Base-by-base conservation (phyloP, 2,329 filamentous ascomycete genomes). In the Eurotiales sp. region DNA sequence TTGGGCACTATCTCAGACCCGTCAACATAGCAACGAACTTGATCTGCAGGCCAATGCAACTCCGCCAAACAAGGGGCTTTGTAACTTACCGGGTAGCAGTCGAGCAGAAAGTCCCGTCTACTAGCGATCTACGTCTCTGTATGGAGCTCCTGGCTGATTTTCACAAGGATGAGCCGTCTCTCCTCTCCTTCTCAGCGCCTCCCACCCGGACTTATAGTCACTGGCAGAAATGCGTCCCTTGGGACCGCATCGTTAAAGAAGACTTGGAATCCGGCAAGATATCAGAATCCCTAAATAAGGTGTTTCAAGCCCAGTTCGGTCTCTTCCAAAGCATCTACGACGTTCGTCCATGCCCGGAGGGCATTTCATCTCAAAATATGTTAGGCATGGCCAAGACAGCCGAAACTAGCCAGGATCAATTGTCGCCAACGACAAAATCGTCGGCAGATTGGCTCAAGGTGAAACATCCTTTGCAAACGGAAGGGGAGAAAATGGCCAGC, bases 1-100 rank as follows among this genome's bases (percentile, higher is more conserved):
- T 73, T 0, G 77, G 77, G 0, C 67, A 76, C 51, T 80, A 72
- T 44, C 69, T 76, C 1, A 74, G 77, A 2, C 76, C 77, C 1
- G 70, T 75, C 2, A 61, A 66, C 15, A 73, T 64, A 0, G 69
- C 73, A 22, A 62, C 67, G 17, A 68, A 67, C 14, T 54, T 78
- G 1, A 58, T 58, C 30, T 70, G 68, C 46, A 64, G 55, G 3
- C 71, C 77, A 1, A 61, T 63, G 15, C 57, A 55, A 14, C 64
- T 70, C 2, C 67, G 77, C 11, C 69, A 73, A 44, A 78, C 77
- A 1, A 66, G 71, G 12, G 73, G 74, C 0, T 80, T 80, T 49
- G 70, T 71, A 2, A 79, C 77, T 0, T 65, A 75, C 2, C 64
- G 72, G 3, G 70, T 80, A 3, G 65, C 74, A 52, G 67, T 78